Evolutionary conservation across 208 protist species (phyloP), one percentile per base, ranked within the genome.

Genomic region (Jaenimonas drosophilae): DNA sequence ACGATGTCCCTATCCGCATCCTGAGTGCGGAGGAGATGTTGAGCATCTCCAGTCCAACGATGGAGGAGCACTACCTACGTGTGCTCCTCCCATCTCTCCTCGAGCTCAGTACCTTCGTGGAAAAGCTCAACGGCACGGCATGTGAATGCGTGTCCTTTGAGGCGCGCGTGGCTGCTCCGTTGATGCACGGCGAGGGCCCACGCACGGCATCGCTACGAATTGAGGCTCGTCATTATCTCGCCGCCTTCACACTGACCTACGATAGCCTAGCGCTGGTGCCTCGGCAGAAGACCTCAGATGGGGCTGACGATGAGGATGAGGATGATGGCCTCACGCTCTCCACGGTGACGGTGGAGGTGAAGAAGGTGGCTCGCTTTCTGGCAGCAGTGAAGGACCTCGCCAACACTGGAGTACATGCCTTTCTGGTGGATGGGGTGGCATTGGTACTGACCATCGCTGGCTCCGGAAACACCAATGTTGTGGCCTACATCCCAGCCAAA

Each of bases 401-500:
- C n/a, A 73, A 72, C 1, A 47, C 54, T 11, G 48, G 41, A 1
- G 70, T 80, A 1, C 64, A 62, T 26, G 57, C 85, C 46, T 74
- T 78, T 37, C 41, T 92, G 27, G 71, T 85, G 9, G 45, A 87
- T 41, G 26, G 54, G 4, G 29, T 45, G 14, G 67, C 76, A 0
- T 56, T 92, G 20, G 74, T 87, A 49, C 58, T 92, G 31, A 79
- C 70, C 36, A 63, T 84, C 14, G 59, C 48, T 23, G 66, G 70
- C 3, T 50, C 49, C 1, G 55, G 54, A 3, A 58, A 60, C 25
- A 82, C 74, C 30, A 76, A 55, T 4, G 56, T 92, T 26, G 76
- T 82, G 0, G 76, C 74, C n/a, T 88, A 87, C 59, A 82, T 92
- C 28, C 84, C 84, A 20, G 83, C 78, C 11, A n/a, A n/a, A n/a